A percentile compares a stretch with the other conserved stretches of the same genome.
phyloP scores from a whole-genome alignment of 495 filamentous ascomycete species.

The Penicillium egyptiacum region DNA sequence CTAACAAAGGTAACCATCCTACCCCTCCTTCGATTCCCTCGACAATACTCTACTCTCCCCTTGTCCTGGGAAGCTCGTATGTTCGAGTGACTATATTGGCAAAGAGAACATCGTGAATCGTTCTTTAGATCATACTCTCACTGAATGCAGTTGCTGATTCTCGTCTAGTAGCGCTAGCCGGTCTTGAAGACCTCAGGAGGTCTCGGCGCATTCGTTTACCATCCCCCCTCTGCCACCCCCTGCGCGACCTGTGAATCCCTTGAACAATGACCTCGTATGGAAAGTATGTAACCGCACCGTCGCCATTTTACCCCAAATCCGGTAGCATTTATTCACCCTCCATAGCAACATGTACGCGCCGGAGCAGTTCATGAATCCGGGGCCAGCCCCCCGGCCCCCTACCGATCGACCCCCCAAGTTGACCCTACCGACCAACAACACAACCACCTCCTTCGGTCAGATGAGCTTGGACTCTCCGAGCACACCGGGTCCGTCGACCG shows the following conservation, averaged over 20 bases:
- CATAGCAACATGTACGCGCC: conserved; percentile 58
- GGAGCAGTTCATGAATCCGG: conserved; percentile 92
- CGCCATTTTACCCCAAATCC: background rate
- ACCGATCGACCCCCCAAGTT: conserved; percentile 73
- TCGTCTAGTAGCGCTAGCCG: conserved; percentile 3
- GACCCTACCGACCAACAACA: conserved; percentile 60
- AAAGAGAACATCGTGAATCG: background rate
- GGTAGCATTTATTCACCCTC: conserved; percentile 1
- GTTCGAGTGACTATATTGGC: background rate
- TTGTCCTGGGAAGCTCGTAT: background rate
- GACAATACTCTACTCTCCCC: background rate
- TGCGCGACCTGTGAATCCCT: conserved; percentile 12
- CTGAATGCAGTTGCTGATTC: conserved; percentile 2
- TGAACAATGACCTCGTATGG: conserved; percentile 37
- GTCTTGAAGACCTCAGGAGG: conserved; percentile 27
- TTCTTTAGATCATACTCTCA: background rate
- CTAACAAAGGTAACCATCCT: conserved; percentile 3
- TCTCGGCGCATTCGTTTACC: conserved; percentile 27
- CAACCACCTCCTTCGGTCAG: conserved; percentile 72
- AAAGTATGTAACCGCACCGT: conserved; percentile 37
- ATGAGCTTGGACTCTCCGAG: conserved; percentile 69
- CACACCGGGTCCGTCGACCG: conserved; percentile 45
- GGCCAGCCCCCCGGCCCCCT: conserved; percentile 88
- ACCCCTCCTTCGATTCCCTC: conserved; percentile 8
- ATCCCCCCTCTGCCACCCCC: conserved; percentile 8